A percentile compares a stretch with the other conserved stretches of the same genome.
These are phyloP conservation scores for Mortierella sp. DNA, from an alignment of 371 early-diverging fungal species.

Conservation along the genomic window DNA sequence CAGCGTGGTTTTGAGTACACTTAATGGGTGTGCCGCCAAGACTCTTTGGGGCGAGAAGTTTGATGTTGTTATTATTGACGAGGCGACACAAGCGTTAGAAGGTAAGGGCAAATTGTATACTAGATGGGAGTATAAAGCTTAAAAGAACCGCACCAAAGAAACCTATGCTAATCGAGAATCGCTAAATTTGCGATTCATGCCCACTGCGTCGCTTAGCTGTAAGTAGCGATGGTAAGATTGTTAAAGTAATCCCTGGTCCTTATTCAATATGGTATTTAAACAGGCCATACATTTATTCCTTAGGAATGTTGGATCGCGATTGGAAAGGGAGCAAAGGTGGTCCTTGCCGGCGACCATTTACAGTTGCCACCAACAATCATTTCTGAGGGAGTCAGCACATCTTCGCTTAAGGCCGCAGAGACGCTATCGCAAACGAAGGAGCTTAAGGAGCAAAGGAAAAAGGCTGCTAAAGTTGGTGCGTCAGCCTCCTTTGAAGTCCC, in stretches of 20 bases:
- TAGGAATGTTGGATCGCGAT: slow-evolving; percentile 94
- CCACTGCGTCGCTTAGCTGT: neutral
- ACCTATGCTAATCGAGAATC: neutral
- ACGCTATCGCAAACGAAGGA: slow-evolving; percentile 24
- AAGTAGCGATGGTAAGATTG: neutral
- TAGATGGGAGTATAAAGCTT: no score
- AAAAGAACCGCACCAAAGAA: neutral
- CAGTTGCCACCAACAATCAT: slow-evolving; percentile 92
- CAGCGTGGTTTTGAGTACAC: slow-evolving; percentile 71
- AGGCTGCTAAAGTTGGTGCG: slow-evolving; percentile 26
- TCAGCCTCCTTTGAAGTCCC: slow-evolving; percentile 48
- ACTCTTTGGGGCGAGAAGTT: slow-evolving; percentile 74
- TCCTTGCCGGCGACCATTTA: slow-evolving; percentile 96
- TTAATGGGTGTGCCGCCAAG: slow-evolving; percentile 73
- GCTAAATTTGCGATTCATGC: neutral
- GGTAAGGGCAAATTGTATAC: slow-evolving; percentile 19
- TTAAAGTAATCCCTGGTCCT: neutral
- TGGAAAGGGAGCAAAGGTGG: slow-evolving; percentile 79
- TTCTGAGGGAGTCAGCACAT: slow-evolving; percentile 57
- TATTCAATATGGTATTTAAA: neutral
- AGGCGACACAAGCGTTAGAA: slow-evolving; percentile 92
- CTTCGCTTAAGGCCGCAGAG: slow-evolving; percentile 22
- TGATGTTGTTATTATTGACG: slow-evolving; percentile 96
- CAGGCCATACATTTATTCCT: neutral
- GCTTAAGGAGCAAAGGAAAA: slow-evolving; percentile 38